phyloP scores from a whole-genome alignment of 2,329 filamentous ascomycete species.

The Fusarium ramigenum region DNA sequence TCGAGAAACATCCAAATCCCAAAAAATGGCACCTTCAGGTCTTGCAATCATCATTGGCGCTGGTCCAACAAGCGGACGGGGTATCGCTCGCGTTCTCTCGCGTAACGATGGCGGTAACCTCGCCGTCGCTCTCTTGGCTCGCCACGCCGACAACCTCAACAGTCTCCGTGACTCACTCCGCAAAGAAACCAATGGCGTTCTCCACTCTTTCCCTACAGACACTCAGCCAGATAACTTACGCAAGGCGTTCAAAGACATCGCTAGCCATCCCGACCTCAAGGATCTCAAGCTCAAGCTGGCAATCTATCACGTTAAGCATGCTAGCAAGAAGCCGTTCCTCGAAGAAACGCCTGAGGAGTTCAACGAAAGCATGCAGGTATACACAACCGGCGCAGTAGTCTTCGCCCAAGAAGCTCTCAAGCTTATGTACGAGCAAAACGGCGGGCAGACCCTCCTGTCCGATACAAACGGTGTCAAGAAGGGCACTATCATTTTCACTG shows the following conservation, averaged over 20 bases:
- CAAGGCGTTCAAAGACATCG: constrained; percentile 49
- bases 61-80: constrained; percentile 60
- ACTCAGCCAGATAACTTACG: constrained; percentile 14
- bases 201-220: constrained; percentile 30
- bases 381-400: constrained; percentile 64
- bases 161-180: constrained; percentile 53
- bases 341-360: constrained; percentile 62
- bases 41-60: constrained; percentile 62
- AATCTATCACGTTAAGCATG: constrained; percentile 66
- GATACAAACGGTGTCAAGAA: constrained; percentile 61
- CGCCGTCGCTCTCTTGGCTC: constrained; percentile 31
- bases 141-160: constrained; percentile 29
- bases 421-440: constrained; percentile 62
- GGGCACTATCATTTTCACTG: constrained; percentile 66
- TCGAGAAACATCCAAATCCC: not conserved
- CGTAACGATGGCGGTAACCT: constrained; percentile 21
- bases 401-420: constrained; percentile 64
- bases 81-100: constrained; percentile 58
- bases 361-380: constrained; percentile 57
- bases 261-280: constrained; percentile 56
- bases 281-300: constrained; percentile 61
- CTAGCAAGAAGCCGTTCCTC: constrained; percentile 63
- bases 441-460: constrained; percentile 53
- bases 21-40: constrained; percentile 56
- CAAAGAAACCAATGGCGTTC: constrained; percentile 52